Evolutionary conservation across 164 flowering plant genomes (phyloP).

Genomic region (Protea cynaroides): DNA sequence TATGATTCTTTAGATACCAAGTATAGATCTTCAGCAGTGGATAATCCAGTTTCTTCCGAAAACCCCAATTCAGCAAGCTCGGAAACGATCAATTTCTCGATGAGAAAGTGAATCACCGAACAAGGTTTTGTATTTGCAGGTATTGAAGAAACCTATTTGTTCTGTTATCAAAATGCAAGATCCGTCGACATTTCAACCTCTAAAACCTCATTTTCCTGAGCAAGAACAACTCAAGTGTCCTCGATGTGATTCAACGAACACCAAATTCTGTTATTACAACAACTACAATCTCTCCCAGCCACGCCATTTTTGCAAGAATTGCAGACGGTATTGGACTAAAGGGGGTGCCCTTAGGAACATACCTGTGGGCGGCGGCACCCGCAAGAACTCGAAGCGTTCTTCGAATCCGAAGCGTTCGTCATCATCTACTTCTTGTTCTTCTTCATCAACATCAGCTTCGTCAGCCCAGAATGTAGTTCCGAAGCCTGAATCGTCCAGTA

Average conservation of each 20-base stretch:
- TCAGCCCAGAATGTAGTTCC: slow-evolving; percentile 7
- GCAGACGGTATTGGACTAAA: slow-evolving; percentile 31
- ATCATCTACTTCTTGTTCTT: slow-evolving; percentile 4
- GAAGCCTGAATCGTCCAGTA: slow-evolving; percentile 6
- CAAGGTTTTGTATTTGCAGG: too few relatives aligned
- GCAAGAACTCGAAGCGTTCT: slow-evolving; percentile 34
- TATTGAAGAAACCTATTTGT: too few relatives aligned
- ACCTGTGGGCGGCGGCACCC: slow-evolving; percentile 73
- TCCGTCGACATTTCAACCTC: slow-evolving; percentile 37
- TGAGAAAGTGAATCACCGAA: too few relatives aligned
- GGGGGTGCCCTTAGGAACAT: slow-evolving; percentile 60
- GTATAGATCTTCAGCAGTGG: too few relatives aligned
- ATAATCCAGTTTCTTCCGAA: too few relatives aligned
- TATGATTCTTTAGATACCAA: too few relatives aligned
- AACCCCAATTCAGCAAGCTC: background rate
- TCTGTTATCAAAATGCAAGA: slow-evolving; percentile 43
- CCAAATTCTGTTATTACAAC: slow-evolving; percentile 53
- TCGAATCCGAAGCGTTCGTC: slow-evolving; percentile 16
- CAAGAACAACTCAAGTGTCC: slow-evolving; percentile 77
- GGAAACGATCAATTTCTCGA: too few relatives aligned
- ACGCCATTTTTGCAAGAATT: slow-evolving; percentile 32
- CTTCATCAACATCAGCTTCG: slow-evolving; percentile 12
- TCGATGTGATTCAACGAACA: slow-evolving; percentile 71
- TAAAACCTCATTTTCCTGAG: slow-evolving; percentile 49
- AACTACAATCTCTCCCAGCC: slow-evolving; percentile 35